Evolutionary conservation across 495 filamentous ascomycete species (phyloP).

Genomic region (Friedmanniomyces simplex): DNA sequence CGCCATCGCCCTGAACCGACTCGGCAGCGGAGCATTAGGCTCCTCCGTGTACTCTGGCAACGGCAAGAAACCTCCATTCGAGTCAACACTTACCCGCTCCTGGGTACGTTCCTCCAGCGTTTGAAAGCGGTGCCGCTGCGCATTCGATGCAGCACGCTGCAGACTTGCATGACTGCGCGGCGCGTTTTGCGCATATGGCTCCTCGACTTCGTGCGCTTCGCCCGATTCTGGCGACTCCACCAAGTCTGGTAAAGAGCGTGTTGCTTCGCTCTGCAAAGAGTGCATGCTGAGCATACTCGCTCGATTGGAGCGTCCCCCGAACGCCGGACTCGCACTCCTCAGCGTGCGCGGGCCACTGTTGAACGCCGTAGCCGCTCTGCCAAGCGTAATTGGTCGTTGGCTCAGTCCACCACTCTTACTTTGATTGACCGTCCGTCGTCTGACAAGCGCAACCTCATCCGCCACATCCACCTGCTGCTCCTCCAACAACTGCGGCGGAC

Average conservation of each 20-base stretch:
- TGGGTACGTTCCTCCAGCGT: constrained; percentile 19
- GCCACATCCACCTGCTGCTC: constrained; percentile 19
- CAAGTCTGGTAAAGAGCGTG: constrained; percentile 13
- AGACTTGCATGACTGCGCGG: constrained; percentile 18
- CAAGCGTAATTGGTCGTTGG: constrained; percentile 12
- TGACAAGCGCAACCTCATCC: constrained; percentile 18
- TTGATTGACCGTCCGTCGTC: constrained; percentile 21
- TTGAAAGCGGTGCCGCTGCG: constrained; percentile 18
- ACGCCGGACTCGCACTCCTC: constrained; percentile 2
- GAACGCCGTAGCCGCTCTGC: constrained; percentile 14
- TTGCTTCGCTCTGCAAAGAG: constrained; percentile 12
- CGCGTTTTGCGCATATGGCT: constrained; percentile 22
- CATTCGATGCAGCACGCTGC: constrained; percentile 21
- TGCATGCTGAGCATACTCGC: constrained; percentile 6
- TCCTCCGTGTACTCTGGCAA: constrained; percentile 24
- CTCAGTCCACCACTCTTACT: constrained; percentile 16
- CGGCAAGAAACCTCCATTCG: constrained; percentile 15
- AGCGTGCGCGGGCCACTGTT: constrained; percentile 2
- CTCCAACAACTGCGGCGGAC: constrained; percentile 14
- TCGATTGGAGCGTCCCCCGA: neutral
- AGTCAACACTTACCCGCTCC: constrained; percentile 17
- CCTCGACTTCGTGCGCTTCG: constrained; percentile 11
- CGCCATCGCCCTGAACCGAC: constrained; percentile 22
- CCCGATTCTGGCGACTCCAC: constrained; percentile 3
- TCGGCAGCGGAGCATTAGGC: constrained; percentile 22